Base-by-base conservation (phyloP, 2,329 filamentous ascomycete genomes). In the Domatiomyces catenatus region DNA sequence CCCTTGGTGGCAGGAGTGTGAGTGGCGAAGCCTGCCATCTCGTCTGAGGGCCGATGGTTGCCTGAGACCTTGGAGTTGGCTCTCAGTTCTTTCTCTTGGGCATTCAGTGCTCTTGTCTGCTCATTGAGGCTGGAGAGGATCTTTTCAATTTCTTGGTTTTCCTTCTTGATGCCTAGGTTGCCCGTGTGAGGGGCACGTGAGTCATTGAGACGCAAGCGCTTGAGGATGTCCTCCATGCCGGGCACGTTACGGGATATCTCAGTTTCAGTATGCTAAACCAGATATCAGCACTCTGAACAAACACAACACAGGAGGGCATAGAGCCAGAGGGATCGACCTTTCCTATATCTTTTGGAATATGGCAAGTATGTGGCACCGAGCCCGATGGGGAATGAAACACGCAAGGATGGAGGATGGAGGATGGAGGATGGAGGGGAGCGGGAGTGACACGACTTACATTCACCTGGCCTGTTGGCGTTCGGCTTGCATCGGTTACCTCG, bases 81-180 rank as follows among this genome's bases (percentile, higher is more conserved):
- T 32, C 58, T 51, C 44, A 77, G 62, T 48, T 71, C 71, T 51
- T 77, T 71, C 54, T 75, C 76, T 61, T 83, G 79, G 64, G 78
- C 74, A 48, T 71, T 71, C 47, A 82, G 66, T n/a, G 73, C 64
- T 44, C 70, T 70, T 60, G 83, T 78, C 60, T 87, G 83, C 64
- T 88, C 81, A n/a, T 79, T 78, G 46, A 90, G 73, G 62, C 81
- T 84, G 50, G 82, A 78, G 56, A 88, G 70, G 48, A 88, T 58
- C 10, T 62, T 61, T 44, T 61, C 53, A 18, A 54, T 50, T 28
- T 58, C 53, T 47, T 44, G 10, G 48, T 54, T 52, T 8, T 51
- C 50, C 20, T 46, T 32, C 49, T 59, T 56, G 47, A 45, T 42
- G 17, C 55, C 54, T 18, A 43, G 18, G n/a, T 36, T 17, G 18